Evolutionary conservation across 495 filamentous ascomycete genomes (phyloP), one percentile per base, ranked within the genome.

Genomic region (Pyrenopolyporus hunteri): DNA sequence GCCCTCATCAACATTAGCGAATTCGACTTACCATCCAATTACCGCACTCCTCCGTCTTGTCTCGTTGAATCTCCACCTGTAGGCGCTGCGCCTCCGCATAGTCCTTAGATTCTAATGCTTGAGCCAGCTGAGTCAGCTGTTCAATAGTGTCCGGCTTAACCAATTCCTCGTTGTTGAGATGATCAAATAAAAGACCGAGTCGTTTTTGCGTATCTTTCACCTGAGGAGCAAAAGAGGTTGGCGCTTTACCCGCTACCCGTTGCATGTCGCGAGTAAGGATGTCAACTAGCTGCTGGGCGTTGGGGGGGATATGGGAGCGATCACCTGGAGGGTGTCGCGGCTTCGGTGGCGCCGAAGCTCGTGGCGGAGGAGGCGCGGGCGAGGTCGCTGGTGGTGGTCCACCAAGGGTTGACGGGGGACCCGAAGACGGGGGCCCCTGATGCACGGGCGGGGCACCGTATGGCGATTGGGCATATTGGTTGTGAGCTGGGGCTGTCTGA

Each of bases 131-230:
- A 22, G 71, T 68, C 37, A 83, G 66, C 57, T 87, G 81, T 54
- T 85, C 76, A 36, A 97, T 78, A 5, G 93, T 97, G 66, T 93
- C 91, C 22, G 86, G 81, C 70, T 87, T 90, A 45, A 97, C 80
- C 19, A 98, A 77, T 57, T 97, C 91, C 67, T 90, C 89, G 67
- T 98, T 98, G 79, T 98, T 98, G 45, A 98, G 80, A 73, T 97
- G 92, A 68, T 98, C 92, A 75, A 96, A 98, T 7, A 98, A 82
- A 48, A 96, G 87, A 60, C 87, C 89, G 53, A 98, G 80, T 36
- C 93, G 83, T 74, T 95, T 95, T 70, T 97, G 91, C 3, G 92
- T 94, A 70, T 98, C 93, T 44, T 89, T 87, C 32, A 98, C 91
- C 70, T 97, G 91, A 17, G 84, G 79, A 66, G 89, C 87, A 79